Base-by-base conservation (phyloP, 164 flowering plant genomes). In the Berberis thunbergii region DNA sequence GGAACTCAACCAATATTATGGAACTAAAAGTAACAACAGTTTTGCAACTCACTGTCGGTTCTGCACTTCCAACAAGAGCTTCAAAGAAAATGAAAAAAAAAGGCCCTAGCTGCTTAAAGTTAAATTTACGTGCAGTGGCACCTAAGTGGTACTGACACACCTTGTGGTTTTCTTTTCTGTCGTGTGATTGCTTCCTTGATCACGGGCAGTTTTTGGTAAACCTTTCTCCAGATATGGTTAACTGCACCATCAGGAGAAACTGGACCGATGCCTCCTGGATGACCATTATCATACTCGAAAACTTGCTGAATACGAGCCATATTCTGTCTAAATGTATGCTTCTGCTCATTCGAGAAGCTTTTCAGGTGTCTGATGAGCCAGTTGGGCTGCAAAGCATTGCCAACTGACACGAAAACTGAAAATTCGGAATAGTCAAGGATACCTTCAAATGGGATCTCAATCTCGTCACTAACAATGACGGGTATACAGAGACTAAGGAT, bases 401-500 rank as follows among this genome's bases (percentile, higher is more conserved):
- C 70, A 45, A 79, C 85, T 38, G 97, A 75, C 42, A 90, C 88
- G 71, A 93, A 90, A 54, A 90, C 80, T 1, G 97, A 86, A 63
- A 93, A 90, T 56, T 82, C 82, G 38, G 84, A 76, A 62, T 88
- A 93, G 68, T 90, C 92, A 42, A 93, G 64, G 70, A 83, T 82
- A 13, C 96, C 98, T 81, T 93, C 98, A 69, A 88, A 93, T 38
- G 98, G 98, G 26, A 93, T 92, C 79, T 86, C 98, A 26, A 93
- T 84, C 58, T 77, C 69, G 74, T 93, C 97, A 56, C 98, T 93
- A 13, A 93, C 87, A 63, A 93, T 81, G 42, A 93, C 96, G 2
- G 98, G 98, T 61, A 93, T 90, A 70, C 98, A 93, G 12, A 93
- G 96, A 75, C 94, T 90, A 62, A 79, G 85, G 46, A 93, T 77